Percentiles rank a stretch among this genome's conserved stretches.
Evolutionary conservation across 371 early-diverging fungal genomes (phyloP).

Genomic region (Saksenaea oblongispora): DNA sequence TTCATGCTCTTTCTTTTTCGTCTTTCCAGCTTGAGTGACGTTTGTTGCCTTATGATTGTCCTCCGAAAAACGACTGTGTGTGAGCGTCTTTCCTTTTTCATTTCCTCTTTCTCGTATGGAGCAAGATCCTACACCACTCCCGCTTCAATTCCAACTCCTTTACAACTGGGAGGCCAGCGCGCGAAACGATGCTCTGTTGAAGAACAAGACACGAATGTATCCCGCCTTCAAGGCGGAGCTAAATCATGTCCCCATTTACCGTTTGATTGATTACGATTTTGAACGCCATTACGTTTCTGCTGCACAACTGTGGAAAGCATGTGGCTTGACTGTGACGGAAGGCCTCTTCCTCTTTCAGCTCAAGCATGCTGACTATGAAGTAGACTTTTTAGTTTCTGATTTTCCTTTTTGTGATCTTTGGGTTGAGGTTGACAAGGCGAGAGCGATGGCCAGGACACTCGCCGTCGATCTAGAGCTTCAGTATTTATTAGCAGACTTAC

Average conservation of each 20-base stretch:
- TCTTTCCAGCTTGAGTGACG: neutral
- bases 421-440: slow-evolving; percentile 33
- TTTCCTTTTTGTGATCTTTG: slow-evolving; percentile 51
- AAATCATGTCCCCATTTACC: slow-evolving; percentile 33
- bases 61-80: neutral
- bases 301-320: slow-evolving; percentile 43
- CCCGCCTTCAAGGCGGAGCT: slow-evolving; percentile 36
- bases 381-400: slow-evolving; percentile 37
- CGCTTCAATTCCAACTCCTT: slow-evolving; percentile 36
- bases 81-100: neutral
- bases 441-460: slow-evolving; percentile 33
- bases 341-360: slow-evolving; percentile 45
- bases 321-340: slow-evolving; percentile 44
- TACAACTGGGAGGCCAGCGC: slow-evolving; percentile 33
- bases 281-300: slow-evolving; percentile 40
- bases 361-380: slow-evolving; percentile 29
- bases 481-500: slow-evolving; percentile 8
- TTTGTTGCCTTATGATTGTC: neutral
- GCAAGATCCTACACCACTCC: neutral
- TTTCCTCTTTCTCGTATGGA: neutral
- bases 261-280: slow-evolving; percentile 38
- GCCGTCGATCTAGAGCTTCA: slow-evolving; percentile 30
- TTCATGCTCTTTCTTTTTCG: neutral
- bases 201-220: slow-evolving; percentile 33
- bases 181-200: slow-evolving; percentile 14